Base-by-base conservation (phyloP, 2,329 filamentous ascomycete species). In the Aplosporella prunicola region DNA sequence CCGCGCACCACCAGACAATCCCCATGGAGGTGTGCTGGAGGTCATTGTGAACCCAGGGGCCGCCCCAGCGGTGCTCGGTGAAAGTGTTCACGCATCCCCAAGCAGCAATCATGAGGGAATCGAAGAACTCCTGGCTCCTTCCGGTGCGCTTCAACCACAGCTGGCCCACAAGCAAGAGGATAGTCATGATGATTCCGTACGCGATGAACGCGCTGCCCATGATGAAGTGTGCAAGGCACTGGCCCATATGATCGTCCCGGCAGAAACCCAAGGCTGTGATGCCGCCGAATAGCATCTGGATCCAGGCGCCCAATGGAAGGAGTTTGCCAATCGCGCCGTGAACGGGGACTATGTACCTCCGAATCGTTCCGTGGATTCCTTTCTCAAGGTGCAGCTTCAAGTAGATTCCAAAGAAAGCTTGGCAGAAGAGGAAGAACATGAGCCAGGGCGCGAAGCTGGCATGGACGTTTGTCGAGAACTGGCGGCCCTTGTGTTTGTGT, bases 1-100 rank as follows among this genome's bases (percentile, higher is more conserved):
- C 91, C 6, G 91, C 89, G 51, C 79, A 83, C 89, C 89, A 98
- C 91, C 91, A 98, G 35, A 98, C 78, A 44, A 98, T 77, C n/a
- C 91, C 91, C 89, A 98, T 96, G n/a, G 83, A 85, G 0, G 91
- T 98, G 60, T 98, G 91, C 60, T 98, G 89, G 64, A 94, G 77
- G 59, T 98, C 91, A 54, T 95, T 96, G 61, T 76, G 78, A 35
- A 82, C 86, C 91, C 91, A 98, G 0, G 76, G 72, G 1, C 71
- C 71, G 38, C 91, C 91, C 91, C 91, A 98, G 35, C 82, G 77
- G 57, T 98, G 91, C 61, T 96, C 91, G 13, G 91, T 98, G 50
- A 98, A 96, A 7, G 91, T 96, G 61, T 96, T 98, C 62, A 98
- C 80, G 55, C 86, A 93, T 22, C 89, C 91, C 91, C 91, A 98